Base-by-base conservation (phyloP, 2,329 filamentous ascomycete species). In the Clonostachys rhizophaga region DNA sequence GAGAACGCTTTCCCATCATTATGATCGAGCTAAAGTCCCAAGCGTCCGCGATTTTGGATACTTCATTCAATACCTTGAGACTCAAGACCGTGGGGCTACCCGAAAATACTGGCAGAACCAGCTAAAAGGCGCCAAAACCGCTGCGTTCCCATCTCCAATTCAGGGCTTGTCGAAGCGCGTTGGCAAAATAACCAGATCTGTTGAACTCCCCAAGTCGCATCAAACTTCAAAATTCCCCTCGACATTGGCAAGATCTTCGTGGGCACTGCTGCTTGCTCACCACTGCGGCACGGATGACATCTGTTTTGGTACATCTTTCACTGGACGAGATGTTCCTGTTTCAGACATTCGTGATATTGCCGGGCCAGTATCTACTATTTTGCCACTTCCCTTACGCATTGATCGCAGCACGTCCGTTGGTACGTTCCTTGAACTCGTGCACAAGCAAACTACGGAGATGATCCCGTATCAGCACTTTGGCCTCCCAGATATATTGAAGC, bases 31-130 rank as follows among this genome's bases (percentile, higher is more conserved):
- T 5, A 34, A 10, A 24, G 64, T 0, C 61, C 67, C 17, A 55
- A 63, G 5, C 36, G 36, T 30, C 34, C 36, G 24, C 6, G 43
- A 46, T 7, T 72, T 71, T 55, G 68, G 65, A 41, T 57, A 65
- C 34, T 72, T 71, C 48, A 69, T 72, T 50, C 61, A 62, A 39
- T 68, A 70, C 48, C 60, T 73, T 10, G 59, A 64, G 49, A 60
- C 69, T 34, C 58, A 60, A 16, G 45, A 54, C 34, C 9, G 18
- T 10, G 34, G 40, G 13, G 30, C 43, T 34, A 13, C 46, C 12
- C 34, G 17, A 6, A 17, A 12, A 11, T 47, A 36, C 40, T 47
- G 46, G 46, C n/a, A 45, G 33, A 14, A 17, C 34, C n/a, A 45
- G 33, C 43, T 45, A 3, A 14, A n/a, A 3, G 16, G 40, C 8